A percentile compares a stretch with the other conserved stretches of the same genome.
Conservation (phyloP, 192 early-diverging fungal genomes). For the Neocallimastix lanati region DNA sequence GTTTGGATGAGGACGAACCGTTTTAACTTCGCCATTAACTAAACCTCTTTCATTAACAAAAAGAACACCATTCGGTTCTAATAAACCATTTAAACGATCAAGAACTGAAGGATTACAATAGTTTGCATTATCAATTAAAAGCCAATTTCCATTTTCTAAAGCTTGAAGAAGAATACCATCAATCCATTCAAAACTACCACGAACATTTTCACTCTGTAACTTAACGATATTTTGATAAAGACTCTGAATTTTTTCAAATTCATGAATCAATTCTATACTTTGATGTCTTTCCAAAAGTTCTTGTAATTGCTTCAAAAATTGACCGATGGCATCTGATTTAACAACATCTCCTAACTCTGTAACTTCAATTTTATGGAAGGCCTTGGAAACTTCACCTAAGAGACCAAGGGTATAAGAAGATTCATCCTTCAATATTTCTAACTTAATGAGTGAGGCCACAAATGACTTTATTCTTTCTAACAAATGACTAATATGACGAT, state of each 20-base stretch:
- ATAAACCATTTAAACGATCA: constrained; percentile 81
- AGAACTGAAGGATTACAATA: constrained; percentile 84
- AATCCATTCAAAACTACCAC: constrained; percentile 78
- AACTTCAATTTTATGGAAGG: background rate
- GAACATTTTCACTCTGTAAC: constrained; percentile 1
- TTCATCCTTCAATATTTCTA: background rate
- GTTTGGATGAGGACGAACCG: constrained; percentile 63
- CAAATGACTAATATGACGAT: constrained; percentile 24
- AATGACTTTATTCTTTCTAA: background rate
- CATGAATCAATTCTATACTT: background rate
- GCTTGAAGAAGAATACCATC: constrained; percentile 85
- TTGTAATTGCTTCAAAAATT: background rate
- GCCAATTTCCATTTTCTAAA: constrained; percentile 76
- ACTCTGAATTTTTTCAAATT: background rate
- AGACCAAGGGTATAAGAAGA: background rate
- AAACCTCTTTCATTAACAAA: constrained; percentile 81
- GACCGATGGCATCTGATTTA: background rate
- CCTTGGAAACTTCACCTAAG: background rate
- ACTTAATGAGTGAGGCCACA: background rate
- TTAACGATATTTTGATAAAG: background rate
- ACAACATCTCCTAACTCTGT: background rate
- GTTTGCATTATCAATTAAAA: constrained; percentile 90
- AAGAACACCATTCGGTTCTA: constrained; percentile 74
- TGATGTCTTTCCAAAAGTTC: background rate
- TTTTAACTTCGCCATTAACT: constrained; percentile 55